Evolutionary conservation across 805 yeast genomes (phyloP), one percentile per base, ranked within the genome.

Genomic region (Scheffersomyces ergatensis): DNA sequence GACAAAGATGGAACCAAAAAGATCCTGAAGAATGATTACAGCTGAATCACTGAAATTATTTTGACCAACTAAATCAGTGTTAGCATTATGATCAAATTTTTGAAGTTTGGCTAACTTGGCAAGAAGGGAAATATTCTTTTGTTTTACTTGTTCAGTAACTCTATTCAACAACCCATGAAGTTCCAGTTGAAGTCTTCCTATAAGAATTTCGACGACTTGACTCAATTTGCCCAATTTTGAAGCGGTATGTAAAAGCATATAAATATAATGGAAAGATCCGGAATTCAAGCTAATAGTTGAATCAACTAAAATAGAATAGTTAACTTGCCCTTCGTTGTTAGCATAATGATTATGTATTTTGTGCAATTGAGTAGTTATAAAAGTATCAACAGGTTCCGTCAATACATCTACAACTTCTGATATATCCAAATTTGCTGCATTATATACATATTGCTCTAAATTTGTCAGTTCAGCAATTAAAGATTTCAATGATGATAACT

Each of bases 1-100:
- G 21, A 78, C 67, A 52, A 85, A 89, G n/a, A 88, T 70, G 7
- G 80, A 71, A 59, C 85, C 79, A 47, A 85, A 84, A 31, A 89
- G 71, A 46, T 87, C 89, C 47, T 82, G 79, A 24, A 89, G 62
- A 0, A 87, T 72, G 0, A 74, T 58, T 0, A 81, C 75, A 11
- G 78, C 60, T 9, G 72, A 66, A 43, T 80, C 83, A 43, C 74
- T 72, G 39, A 69, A 59, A 24, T 48, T 49, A 27, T 44, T 52
- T n/a, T 51, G 60, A 5, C 60, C 58, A 21, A 60, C 46, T 12
- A 49, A 42, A 21, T 58, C 65, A 14, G 51, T 40, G 2, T 49
- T 42, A 7, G 42, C 40, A 8, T 41, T 37, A 14, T 48, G 50
- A 8, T 67, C 71, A 38, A 60, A 51, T n/a, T 57, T 55, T 25